phyloP scores from a whole-genome alignment of 2,329 filamentous ascomycete genomes.

The Xylariaceae sp. region DNA sequence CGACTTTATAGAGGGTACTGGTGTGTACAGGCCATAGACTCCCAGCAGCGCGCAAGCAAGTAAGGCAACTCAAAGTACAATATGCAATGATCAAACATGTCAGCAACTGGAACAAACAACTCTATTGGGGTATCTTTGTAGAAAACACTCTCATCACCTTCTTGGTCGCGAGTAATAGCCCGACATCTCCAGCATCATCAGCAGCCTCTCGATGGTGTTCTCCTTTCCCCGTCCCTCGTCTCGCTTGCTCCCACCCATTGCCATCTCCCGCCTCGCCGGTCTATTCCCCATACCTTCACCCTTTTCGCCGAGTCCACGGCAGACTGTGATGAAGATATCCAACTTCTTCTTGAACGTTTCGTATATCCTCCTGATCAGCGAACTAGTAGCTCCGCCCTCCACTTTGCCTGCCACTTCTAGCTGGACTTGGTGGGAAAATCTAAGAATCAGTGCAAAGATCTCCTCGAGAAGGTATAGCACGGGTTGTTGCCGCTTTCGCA shows the following conservation, averaged over 20 bases:
- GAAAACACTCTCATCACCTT: constrained; percentile 11
- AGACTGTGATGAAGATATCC: constrained; percentile 67
- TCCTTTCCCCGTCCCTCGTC: constrained; percentile 32
- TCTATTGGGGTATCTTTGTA: constrained; percentile 17
- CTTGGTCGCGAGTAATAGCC: constrained; percentile 47
- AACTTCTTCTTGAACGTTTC: constrained; percentile 62
- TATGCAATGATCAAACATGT: too few species aligned
- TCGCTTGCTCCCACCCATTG: constrained; percentile 28
- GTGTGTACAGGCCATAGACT: too few species aligned
- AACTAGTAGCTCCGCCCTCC: constrained; percentile 18
- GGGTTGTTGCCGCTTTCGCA: constrained; percentile 67
- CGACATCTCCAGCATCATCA: constrained; percentile 64
- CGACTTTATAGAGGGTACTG: too few species aligned
- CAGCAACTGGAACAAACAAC: too few species aligned
- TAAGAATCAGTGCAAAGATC: constrained; percentile 65
- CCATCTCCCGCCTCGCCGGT: constrained; percentile 15
- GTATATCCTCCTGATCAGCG: constrained; percentile 45
- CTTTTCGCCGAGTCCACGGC: constrained; percentile 59
- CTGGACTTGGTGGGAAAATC: constrained; percentile 52
- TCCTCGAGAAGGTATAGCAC: constrained; percentile 67
- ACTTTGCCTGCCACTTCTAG: constrained; percentile 30
- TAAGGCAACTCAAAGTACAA: too few species aligned
- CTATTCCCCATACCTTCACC: constrained; percentile 37
- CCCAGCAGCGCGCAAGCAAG: too few species aligned
- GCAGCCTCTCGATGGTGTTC: constrained; percentile 60